A percentile compares a stretch with the other conserved stretches of the same genome.
Evolutionary conservation across 305 asterid species (phyloP).

Genomic region (Fraxinus ornus): DNA sequence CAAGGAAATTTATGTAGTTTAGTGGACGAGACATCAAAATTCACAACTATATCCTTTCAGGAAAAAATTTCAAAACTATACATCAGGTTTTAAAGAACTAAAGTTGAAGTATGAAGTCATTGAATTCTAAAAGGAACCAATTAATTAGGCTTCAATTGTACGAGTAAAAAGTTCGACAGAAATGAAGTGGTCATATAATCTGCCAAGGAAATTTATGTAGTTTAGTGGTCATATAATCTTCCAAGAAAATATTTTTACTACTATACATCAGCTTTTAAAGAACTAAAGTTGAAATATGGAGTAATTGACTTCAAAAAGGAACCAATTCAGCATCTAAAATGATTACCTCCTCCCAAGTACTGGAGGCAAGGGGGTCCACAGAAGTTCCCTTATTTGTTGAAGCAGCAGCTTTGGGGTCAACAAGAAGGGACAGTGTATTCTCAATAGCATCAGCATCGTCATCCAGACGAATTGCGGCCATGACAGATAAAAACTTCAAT

Average conservation of each 20-base stretch:
- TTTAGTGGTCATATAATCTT: background rate
- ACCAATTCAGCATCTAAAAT: background rate
- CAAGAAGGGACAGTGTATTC: conserved; percentile 67
- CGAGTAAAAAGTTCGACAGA: background rate
- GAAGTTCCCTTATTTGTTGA: conserved; percentile 53
- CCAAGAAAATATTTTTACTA: background rate
- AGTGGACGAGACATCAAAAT: too few species aligned
- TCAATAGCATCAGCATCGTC: conserved; percentile 71
- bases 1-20: background rate
- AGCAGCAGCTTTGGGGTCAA: conserved; percentile 62
- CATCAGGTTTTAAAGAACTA: background rate
- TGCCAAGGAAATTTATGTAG: background rate
- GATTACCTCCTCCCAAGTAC: conserved; percentile 94
- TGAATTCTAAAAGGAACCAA: background rate
- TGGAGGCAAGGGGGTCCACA: conserved; percentile 88
- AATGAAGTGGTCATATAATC: background rate
- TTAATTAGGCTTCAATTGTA: background rate
- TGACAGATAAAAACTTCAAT: conserved; percentile 80
- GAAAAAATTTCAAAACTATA: background rate
- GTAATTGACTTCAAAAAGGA: background rate
- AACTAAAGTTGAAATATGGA: background rate
- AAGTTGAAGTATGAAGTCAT: background rate
- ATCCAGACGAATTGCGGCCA: conserved; percentile 95
- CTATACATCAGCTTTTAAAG: background rate
- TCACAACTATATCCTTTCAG: too few species aligned